Percentiles rank a stretch among this genome's conserved stretches.
Conservation (phyloP, 2,329 filamentous ascomycete species). For the Rhynchosporium agropyri region DNA sequence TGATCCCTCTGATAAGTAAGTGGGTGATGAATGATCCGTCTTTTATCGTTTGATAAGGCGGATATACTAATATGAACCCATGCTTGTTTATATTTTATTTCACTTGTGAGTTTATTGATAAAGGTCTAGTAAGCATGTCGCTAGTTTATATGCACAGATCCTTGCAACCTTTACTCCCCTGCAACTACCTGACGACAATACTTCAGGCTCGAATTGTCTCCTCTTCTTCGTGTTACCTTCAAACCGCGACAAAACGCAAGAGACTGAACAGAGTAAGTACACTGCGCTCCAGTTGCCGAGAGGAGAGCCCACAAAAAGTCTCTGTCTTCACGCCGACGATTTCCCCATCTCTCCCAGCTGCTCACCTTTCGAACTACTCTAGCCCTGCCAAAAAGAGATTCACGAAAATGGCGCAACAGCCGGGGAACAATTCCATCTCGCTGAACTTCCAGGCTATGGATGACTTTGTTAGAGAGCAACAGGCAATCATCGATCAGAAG, state of each 20-base stretch:
- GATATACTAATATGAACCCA: no score
- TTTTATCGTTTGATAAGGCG: no score
- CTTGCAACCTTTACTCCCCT: neutral
- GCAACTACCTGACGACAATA: neutral
- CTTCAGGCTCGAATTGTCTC: neutral
- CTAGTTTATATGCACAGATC: neutral
- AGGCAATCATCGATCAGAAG: neutral
- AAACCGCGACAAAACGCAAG: no score
- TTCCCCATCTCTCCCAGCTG: neutral
- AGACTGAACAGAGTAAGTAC: no score
- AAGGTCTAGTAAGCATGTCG: no score
- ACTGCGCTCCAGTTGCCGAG: no score
- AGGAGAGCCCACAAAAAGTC: no score
- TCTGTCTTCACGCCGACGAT: neutral
- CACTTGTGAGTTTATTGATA: no score
- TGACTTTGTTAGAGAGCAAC: neutral
- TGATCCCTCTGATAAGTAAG: no score
- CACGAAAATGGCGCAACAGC: conserved; percentile 2
- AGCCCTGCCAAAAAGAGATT: neutral
- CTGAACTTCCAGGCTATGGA: conserved; percentile 14
- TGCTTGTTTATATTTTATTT: no score
- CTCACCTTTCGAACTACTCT: neutral
- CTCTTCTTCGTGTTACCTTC: neutral
- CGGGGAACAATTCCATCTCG: neutral
- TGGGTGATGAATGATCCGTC: no score